Base-by-base conservation (phyloP, 345 rosid genomes). In the Nephelium lappaceum region DNA sequence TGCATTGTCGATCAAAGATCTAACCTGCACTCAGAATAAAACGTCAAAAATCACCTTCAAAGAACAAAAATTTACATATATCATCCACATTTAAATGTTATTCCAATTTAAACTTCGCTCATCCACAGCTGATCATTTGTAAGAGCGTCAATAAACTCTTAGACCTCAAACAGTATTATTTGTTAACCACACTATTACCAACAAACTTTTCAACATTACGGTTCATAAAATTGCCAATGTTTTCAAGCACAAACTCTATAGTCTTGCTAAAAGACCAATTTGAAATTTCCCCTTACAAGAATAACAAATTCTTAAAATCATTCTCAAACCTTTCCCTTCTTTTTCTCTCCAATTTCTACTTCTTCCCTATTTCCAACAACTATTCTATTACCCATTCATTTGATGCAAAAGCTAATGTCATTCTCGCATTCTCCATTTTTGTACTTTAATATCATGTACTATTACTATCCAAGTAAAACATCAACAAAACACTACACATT, bases 1-100 rank as follows among this genome's bases (percentile, higher is more conserved):
- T n/a, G 92, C 90, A 89, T 93, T 92, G 76, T 90, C 90, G 81
- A 91, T 80, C 85, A 92, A 82, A 75, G 97, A 88, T 81, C 84
- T 93, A 45, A 91, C 96, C 99, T 93, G 72, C 67, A 61, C 38
- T 67, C 72, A 72, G 66, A 45, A 71, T 71, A 73, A 80, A 76
- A 47, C 15, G 27, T 42, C 39, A 21, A 45, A 53, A 43, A 51
- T 41, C 45, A 11, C 4, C 2, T 8, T 19, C 42, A 39, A 38
- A 77, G 24, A 60, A 41, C 5, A 55, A 61, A 71, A 72, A 11
- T 31, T 31, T 41, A 41, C 36, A 15, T 1, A 53, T 15, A 53
- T 15, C 6, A 53, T 53, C 58, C 58, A 53, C 2, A n/a, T 16
- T 53, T 53, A 53, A 15, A 1, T 16, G n/a, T 5, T n/a, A 53